Base-by-base conservation (phyloP, 176 grass and related monocot genomes). In the Ampelocalamus luodianensis region DNA sequence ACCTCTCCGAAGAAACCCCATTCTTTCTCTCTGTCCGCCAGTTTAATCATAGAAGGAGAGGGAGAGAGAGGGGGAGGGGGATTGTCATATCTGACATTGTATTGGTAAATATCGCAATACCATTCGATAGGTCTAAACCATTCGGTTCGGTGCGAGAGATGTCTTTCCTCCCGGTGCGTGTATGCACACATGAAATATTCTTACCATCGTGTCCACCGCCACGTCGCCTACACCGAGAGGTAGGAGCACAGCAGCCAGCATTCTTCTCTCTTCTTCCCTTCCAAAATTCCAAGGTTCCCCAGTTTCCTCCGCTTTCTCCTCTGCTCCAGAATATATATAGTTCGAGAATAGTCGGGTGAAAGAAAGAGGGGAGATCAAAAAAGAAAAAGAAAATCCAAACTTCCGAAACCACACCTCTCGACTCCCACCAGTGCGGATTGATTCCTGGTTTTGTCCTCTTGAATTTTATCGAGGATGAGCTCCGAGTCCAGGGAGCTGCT, bases 401-500 rank as follows among this genome's bases (percentile, higher is more conserved):
- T 64, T 76, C 38, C 20, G 50, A 51, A 71, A 20, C 67, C 45
- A 36, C 65, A 17, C 80, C 79, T 76, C 70, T 36, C 74, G 24
- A 50, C 34, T 50, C 72, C 56, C 58, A 10, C 51, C 71, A 3
- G 64, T n/a, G 24, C 64, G 37, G 69, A 17, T 60, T 38, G 49
- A 53, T 39, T 48, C 13, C 17, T 10, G 34, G 23, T 37, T 22
- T 14, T 34, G 1, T 32, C 49, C 27, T 26, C 23, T 22, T 11
- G 27, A 56, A 7, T 23, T 11, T 26, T 14, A 14, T 18, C 23
- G 9, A 71, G 70, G 75, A 96, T 96, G 94, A 91, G 46, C 81
- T 24, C 87, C 60, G 87, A 87, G 39, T 5, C 75, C 56, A 89
- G 78, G 42, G 91, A 87, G 64, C 83, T 96, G 84, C 91, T 96